phyloP scores from a whole-genome alignment of 805 yeast genomes.

The Metschnikowia santaceciliae region DNA sequence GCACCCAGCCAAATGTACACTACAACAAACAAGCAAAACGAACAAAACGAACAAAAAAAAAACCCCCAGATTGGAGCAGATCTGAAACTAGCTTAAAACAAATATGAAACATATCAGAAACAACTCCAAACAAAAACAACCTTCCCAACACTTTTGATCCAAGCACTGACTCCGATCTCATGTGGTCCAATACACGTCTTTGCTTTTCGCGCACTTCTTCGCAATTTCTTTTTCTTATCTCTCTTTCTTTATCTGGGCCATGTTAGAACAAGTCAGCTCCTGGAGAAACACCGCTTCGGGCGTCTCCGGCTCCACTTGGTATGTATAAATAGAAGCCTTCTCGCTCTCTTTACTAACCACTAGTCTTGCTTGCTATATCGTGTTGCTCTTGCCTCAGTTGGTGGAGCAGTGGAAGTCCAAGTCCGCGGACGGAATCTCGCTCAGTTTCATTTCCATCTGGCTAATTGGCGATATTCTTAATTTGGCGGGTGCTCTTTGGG shows the following conservation, averaged over 20 bases:
- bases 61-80: too few relatives aligned
- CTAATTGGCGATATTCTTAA: slow-evolving; percentile 68
- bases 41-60: too few relatives aligned
- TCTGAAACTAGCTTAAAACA: too few relatives aligned
- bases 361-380: slow-evolving; percentile 75
- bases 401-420: slow-evolving; percentile 77
- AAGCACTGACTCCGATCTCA: neutral
- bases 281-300: slow-evolving; percentile 51
- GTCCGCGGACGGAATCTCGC: slow-evolving; percentile 72
- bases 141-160: too few relatives aligned
- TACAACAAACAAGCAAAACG: neutral
- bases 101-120: too few relatives aligned
- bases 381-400: slow-evolving; percentile 69
- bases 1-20: neutral
- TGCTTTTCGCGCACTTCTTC: slow-evolving; percentile 5
- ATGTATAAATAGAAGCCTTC: slow-evolving; percentile 17
- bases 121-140: too few relatives aligned
- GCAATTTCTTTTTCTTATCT: slow-evolving; percentile 4
- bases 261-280: slow-evolving; percentile 9
- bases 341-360: slow-evolving; percentile 3
- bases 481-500: slow-evolving; percentile 67
- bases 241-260: slow-evolving; percentile 1
- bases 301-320: slow-evolving; percentile 62
- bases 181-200: neutral
- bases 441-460: slow-evolving; percentile 67